Evolutionary conservation across 106 monocot species (phyloP), one percentile per base, ranked within the genome.

Genomic region (Cymbidium sinense): DNA sequence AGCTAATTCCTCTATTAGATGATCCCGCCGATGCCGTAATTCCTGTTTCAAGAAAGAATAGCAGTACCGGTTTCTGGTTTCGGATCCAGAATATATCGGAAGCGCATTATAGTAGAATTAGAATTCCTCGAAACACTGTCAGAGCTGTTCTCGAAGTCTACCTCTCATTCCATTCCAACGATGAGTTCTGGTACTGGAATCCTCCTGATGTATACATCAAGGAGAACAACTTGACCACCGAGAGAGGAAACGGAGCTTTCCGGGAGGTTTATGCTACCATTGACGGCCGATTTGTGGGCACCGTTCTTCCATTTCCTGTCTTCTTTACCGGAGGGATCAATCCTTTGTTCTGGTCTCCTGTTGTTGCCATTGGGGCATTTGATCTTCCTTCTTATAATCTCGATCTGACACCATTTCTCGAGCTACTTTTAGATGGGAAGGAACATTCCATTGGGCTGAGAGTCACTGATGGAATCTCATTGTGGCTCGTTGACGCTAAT

Each of bases 111-210:
- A 81, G 25, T 29, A 77, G 31, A 9, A 47, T 89, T 18, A 20
- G 21, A 28, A 82, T 94, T 77, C 94, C 94, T 2, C 23, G 19
- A 70, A 94, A 91, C 67, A 80, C 91, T 35, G 85, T 86, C 82
- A 54, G 82, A 29, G 91, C 91, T 21, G 85, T 88, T 34, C 91
- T 94, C 34, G 94, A 94, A 79, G 73, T 94, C 37, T 94, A 76
- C 50, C 81, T 86, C 43, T 94, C 94, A 17, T 85, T 54, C 30
- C 94, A 94, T 50, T 70, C 65, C 29, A 77, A 91, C 64, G 94
- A 94, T 37, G 94, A 94, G 77, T 91, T 91, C 73, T 94, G 94
- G 94, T 94, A 91, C 83, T 85, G 86, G n/a, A 91, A 91, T 70
- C 94, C 94, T 2, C 94, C 90, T 2, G 62, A 85, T 50, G 73